These are phyloP conservation scores for Bullera alba DNA, from an alignment of 768 basidiomycete genomes.

Conservation along the genomic window DNA sequence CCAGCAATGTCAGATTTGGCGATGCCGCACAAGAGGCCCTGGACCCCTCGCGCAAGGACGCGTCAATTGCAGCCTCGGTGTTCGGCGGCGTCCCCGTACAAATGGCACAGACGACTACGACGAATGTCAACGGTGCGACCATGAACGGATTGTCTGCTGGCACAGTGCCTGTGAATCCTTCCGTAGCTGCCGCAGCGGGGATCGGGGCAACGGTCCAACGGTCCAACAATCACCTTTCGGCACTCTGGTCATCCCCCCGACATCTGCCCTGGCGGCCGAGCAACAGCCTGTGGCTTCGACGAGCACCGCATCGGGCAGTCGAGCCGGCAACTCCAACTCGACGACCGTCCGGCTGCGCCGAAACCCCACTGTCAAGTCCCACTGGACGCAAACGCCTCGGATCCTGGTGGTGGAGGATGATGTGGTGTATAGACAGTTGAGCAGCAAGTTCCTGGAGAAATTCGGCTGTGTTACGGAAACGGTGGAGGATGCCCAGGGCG, in stretches of 20 bases:
- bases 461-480: slow-evolving; percentile 93
- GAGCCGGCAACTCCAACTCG: too few species aligned
- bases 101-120: too few species aligned
- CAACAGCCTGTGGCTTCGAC: too few species aligned
- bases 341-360: slow-evolving; percentile 11
- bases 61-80: too few species aligned
- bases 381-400: slow-evolving; percentile 55
- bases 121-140: not conserved
- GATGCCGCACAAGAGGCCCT: slow-evolving; percentile 15
- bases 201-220: not conserved
- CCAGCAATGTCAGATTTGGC: slow-evolving; percentile 1
- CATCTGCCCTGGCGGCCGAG: not conserved
- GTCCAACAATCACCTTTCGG: slow-evolving; percentile 24
- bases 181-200: not conserved
- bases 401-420: slow-evolving; percentile 95
- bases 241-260: slow-evolving; percentile 12
- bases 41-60: not conserved
- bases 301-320: too few species aligned
- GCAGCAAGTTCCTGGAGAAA: slow-evolving; percentile 88
- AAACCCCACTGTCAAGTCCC: slow-evolving; percentile 18
- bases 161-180: not conserved
- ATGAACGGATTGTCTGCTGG: too few species aligned
- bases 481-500: slow-evolving; percentile 83
- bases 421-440: slow-evolving; percentile 76
- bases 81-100: too few species aligned